A percentile compares a stretch with the other conserved stretches of the same genome.
Conservation (phyloP, 2,329 filamentous ascomycete species). For the Neonectria hederae region DNA sequence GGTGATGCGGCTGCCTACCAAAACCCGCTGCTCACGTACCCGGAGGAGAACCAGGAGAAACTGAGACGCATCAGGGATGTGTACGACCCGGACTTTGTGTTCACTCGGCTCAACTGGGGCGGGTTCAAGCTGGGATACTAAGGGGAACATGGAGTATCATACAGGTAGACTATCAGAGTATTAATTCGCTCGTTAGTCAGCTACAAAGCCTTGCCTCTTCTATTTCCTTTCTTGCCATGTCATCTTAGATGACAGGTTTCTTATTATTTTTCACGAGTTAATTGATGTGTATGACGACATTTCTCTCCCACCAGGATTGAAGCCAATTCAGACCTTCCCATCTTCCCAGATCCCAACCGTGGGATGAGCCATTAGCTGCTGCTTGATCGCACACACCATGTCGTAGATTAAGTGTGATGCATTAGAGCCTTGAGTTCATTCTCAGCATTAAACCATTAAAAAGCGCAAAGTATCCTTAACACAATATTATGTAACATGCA, state of each 20-base stretch:
- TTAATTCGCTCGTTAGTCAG: too few relatives aligned
- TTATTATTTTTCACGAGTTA: neutral
- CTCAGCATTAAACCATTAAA: too few relatives aligned
- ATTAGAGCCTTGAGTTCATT: too few relatives aligned
- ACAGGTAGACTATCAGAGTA: too few relatives aligned
- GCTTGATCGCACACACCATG: too few relatives aligned
- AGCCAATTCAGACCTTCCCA: too few relatives aligned
- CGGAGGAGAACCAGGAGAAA: constrained; percentile 45
- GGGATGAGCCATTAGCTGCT: too few relatives aligned
- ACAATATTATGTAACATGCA: too few relatives aligned
- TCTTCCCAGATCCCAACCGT: too few relatives aligned
- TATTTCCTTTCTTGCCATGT: neutral
- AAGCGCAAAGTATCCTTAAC: too few relatives aligned
- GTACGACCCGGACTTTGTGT: constrained; percentile 47
- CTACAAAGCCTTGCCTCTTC: too few relatives aligned
- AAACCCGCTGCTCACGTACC: constrained; percentile 47
- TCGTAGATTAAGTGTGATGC: too few relatives aligned
- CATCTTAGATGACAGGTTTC: neutral
- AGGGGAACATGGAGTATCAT: neutral
- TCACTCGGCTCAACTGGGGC: constrained; percentile 48
- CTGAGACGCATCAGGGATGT: constrained; percentile 42
- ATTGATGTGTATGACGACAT: neutral
- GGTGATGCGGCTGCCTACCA: constrained; percentile 47
- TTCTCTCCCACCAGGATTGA: neutral
- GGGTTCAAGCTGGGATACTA: constrained; percentile 43